phyloP scores from a whole-genome alignment of 116 monocot genomes.

The Trichopus zeylanicus region DNA sequence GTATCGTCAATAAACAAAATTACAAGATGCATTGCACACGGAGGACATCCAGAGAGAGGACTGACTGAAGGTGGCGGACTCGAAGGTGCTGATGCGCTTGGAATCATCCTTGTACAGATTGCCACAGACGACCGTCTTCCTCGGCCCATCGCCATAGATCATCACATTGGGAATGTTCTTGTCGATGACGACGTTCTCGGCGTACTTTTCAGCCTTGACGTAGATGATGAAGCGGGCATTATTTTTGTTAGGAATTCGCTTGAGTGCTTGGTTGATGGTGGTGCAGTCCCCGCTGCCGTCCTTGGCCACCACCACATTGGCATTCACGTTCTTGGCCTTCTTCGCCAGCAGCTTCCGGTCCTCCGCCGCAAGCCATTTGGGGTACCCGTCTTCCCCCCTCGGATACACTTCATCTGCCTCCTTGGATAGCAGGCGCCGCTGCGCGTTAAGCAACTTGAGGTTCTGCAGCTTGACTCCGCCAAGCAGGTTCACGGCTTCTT shows the following conservation, averaged over 20 bases:
- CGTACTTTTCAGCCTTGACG: slow-evolving; percentile 67
- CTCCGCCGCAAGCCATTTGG: slow-evolving; percentile 40
- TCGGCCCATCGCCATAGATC: slow-evolving; percentile 75
- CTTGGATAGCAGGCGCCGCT: neutral
- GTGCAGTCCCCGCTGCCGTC: slow-evolving; percentile 78
- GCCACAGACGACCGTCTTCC: slow-evolving; percentile 39
- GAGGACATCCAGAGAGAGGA: neutral
- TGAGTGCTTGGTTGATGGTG: slow-evolving; percentile 58
- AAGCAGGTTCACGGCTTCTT: slow-evolving; percentile 12
- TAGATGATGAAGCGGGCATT: slow-evolving; percentile 51
- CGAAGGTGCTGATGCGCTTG: slow-evolving; percentile 34
- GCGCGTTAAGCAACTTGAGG: neutral
- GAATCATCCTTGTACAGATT: slow-evolving; percentile 19
- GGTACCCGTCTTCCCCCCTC: slow-evolving; percentile 11
- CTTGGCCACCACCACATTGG: slow-evolving; percentile 75
- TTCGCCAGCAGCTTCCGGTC: slow-evolving; percentile 52
- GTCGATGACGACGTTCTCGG: slow-evolving; percentile 40
- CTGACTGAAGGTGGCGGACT: slow-evolving; percentile 65
- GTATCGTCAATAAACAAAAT: too few species aligned
- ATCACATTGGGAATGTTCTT: slow-evolving; percentile 43
- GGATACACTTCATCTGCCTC: slow-evolving; percentile 1
- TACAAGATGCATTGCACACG: too few species aligned
- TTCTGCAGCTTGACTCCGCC: slow-evolving; percentile 9
- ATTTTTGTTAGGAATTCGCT: slow-evolving; percentile 28
- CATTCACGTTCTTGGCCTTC: neutral